Base-by-base conservation (phyloP, 371 early-diverging fungal species). In the Lichtheimia corymbifera region DNA sequence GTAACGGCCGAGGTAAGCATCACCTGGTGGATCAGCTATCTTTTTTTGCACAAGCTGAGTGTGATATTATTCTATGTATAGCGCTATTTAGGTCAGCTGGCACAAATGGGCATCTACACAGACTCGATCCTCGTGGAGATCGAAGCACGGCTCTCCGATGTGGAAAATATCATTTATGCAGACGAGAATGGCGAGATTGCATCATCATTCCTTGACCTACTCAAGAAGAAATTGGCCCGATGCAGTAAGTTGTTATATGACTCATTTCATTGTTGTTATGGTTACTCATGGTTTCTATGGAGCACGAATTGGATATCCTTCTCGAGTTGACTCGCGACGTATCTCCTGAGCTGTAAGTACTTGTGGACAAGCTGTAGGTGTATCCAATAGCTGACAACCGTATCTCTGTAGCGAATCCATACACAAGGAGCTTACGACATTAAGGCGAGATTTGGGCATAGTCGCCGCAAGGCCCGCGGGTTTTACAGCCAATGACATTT, bases 71-170 rank as follows among this genome's bases (percentile, higher is more conserved):
- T 22, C 1, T 22, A 22, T 4, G 0, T 52, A 27, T 61, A 91
- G 91, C 88, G 90, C 70, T 90, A 88, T 69, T 71, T 91, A 62
- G 86, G 83, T 52, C 83, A 89, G 61, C 65, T 89, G 17, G 72
- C 84, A 47, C 89, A 87, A 45, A 85, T 88, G 59, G 91, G 88
- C 6, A 77, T 86, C 17, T 91, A 88, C 58, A 85, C 85, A 18
- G 74, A 83, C 74, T 79, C 80, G 50, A 84, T 88, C 25, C 64
- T 90, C 30, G 64, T 76, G 58, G 88, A 88, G 35, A 89, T 86
- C 61, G 65, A 83, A 63, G 77, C 73, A 41, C 74, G 90, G 53
- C 61, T 89, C n/a, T 25, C 66, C 42, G 87, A 88, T 62, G 76
- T 89, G 30, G 84, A 81, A 52, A 76, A 66, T 17, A 81, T 91